Conservation (phyloP, 2,329 filamentous ascomycete genomes). For the Trichophyton equinum region DNA sequence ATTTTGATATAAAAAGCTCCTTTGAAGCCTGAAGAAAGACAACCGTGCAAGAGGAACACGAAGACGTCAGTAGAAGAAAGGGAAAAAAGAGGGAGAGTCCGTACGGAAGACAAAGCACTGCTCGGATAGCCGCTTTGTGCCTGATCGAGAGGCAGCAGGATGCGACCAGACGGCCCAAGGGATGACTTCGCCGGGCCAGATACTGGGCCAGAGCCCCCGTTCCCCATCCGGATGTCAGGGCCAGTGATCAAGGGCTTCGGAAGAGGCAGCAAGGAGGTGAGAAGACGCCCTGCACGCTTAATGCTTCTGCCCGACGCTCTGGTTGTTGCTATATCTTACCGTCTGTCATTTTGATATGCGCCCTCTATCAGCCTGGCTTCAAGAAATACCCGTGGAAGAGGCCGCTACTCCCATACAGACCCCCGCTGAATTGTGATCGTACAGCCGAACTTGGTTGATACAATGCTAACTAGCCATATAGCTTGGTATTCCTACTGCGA, state of each 20-base stretch:
- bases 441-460: background rate
- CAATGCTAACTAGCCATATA: slow-evolving; percentile 24
- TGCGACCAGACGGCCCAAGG: slow-evolving; percentile 43
- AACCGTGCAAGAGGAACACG: background rate
- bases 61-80: background rate
- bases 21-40: background rate
- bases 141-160: slow-evolving; percentile 14
- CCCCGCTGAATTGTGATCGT: background rate
- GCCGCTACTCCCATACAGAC: background rate
- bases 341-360: background rate
- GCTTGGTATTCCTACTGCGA: slow-evolving; percentile 94
- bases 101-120: too few species aligned
- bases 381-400: background rate
- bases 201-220: slow-evolving; percentile 61
- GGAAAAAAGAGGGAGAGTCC: too few species aligned
- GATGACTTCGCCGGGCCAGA: slow-evolving; percentile 62
- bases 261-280: slow-evolving; percentile 78
- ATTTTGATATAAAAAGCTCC: background rate
- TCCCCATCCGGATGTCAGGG: slow-evolving; percentile 71
- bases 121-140: background rate
- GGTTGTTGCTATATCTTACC: too few species aligned
- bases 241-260: slow-evolving; percentile 88
- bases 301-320: background rate
- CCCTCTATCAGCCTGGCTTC: background rate
- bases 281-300: background rate